These are phyloP conservation scores for Quercus bicolor DNA, from an alignment of 306 rosid genomes.

Conservation along the genomic window DNA sequence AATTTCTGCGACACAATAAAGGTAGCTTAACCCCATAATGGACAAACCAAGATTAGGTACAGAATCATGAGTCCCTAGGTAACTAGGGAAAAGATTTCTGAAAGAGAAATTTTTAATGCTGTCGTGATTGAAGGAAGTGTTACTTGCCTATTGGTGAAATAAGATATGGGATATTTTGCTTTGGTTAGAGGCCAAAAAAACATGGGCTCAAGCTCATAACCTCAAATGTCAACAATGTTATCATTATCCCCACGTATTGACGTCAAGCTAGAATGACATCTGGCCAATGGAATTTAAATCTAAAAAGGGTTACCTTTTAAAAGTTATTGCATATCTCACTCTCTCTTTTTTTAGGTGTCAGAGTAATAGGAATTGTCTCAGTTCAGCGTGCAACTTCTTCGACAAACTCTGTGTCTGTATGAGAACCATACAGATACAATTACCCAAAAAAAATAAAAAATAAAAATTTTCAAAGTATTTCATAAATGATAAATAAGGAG, in stretches of 20 bases:
- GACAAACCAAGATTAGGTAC: slow-evolving; percentile 22
- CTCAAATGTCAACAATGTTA: slow-evolving; percentile 50
- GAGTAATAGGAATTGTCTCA: background rate
- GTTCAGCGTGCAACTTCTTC: slow-evolving; percentile 25
- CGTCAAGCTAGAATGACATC: slow-evolving; percentile 47
- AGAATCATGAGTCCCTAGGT: slow-evolving; percentile 35
- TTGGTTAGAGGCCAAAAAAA: slow-evolving; percentile 31
- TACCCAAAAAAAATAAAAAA: background rate
- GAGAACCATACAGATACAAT: background rate
- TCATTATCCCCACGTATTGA: slow-evolving; percentile 48
- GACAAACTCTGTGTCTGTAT: background rate
- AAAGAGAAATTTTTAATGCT: slow-evolving; percentile 20
- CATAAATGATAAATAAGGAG: background rate
- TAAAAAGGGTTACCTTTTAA: slow-evolving; percentile 25
- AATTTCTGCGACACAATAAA: background rate
- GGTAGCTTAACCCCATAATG: slow-evolving; percentile 14
- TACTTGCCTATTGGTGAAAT: slow-evolving; percentile 34
- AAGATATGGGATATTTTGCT: slow-evolving; percentile 24
- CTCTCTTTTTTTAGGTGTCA: too few species aligned
- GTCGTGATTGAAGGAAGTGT: slow-evolving; percentile 69
- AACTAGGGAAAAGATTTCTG: slow-evolving; percentile 6
- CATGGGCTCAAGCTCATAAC: slow-evolving; percentile 50
- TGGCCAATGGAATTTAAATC: slow-evolving; percentile 35
- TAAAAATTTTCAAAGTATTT: background rate
- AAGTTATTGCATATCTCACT: slow-evolving; percentile 12